Percentiles rank a stretch among this genome's conserved stretches.
phyloP scores from a whole-genome alignment of 2,329 filamentous ascomycete genomes.

The Colletotrichum gigasporum region DNA sequence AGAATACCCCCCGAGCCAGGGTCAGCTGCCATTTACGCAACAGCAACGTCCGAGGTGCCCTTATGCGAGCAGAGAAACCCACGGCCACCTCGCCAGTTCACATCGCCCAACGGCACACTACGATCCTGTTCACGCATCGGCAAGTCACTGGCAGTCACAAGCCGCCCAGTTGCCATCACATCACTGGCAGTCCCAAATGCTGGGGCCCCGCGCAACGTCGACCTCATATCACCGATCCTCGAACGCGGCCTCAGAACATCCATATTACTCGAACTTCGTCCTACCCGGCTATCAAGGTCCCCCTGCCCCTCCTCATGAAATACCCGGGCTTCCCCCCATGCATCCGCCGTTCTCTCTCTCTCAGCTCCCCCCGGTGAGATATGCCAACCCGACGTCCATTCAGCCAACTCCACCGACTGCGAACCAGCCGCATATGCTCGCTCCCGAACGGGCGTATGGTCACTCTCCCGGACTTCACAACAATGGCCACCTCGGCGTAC shows the following conservation, averaged over 20 bases:
- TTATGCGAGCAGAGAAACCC: constrained; percentile 5
- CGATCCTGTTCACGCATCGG: constrained; percentile 39
- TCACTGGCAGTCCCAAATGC: constrained; percentile 16
- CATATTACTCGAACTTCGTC: constrained; percentile 10
- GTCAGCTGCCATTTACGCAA: constrained; percentile 13
- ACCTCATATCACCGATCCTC: constrained; percentile 12
- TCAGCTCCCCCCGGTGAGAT: constrained; percentile 14
- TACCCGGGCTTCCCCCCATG: neutral
- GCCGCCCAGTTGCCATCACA: neutral
- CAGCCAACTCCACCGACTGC: neutral
- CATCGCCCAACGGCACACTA: constrained; percentile 34
- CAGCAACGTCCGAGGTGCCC: constrained; percentile 21
- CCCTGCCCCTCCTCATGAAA: neutral
- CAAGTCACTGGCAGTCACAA: constrained; percentile 36
- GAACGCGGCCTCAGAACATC: constrained; percentile 6
- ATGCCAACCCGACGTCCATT: neutral
- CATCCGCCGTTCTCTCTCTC: constrained; percentile 5
- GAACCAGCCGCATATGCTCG: neutral
- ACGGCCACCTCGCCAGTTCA: neutral
- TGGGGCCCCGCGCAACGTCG: constrained; percentile 1
- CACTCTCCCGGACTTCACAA: neutral
- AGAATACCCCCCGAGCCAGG: constrained; percentile 15
- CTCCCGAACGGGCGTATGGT: constrained; percentile 3
- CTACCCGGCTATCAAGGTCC: constrained; percentile 8
- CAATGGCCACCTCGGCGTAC: neutral